Base-by-base conservation (phyloP, 805 yeast species). In the Saccharomyces paradoxus region DNA sequence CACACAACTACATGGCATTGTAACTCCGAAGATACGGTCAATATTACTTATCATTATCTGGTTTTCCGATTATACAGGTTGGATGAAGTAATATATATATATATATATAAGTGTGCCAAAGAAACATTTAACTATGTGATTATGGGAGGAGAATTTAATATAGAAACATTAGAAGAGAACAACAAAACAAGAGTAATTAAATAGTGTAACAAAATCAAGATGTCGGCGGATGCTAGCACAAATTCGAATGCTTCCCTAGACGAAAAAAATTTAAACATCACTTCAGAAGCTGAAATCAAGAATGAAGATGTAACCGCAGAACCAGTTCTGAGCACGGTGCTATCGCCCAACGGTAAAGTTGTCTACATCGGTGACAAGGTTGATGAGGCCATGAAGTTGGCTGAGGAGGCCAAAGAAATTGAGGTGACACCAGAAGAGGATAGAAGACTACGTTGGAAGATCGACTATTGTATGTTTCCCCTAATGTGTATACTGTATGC, bases 391-490 rank as follows among this genome's bases (percentile, higher is more conserved):
- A 71, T 78, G 77, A 56, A 62, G 44, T 59, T 73, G 49, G 79
- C 77, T 9, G 53, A 71, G 49, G 70, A 71, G 46, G 60, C 72
- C 26, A 68, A 66, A 51, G 67, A 56, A 14, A 54, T 73, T 17
- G 62, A 51, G 10, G 51, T 72, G 9, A 71, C 68, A 2, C 65
- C 65, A 48, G 71, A 65, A 59, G 70, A 64, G 52, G 75, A 69
- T 50, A 66, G 64, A 51, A 67, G 60, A 54, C 63, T 77, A 47
- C 60, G 72, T 57, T 62, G 81, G 61, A 83, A 82, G 61, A 76
- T 81, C 27, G 87, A 83, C 62, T 48, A 75, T 21, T 75, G 66
- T 56, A 57, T 83, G 57, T 66, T 80, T 60, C 83, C 87, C 1
- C 55, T 81, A 52, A 71, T 82, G 68, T 76, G 78, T 57, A 54